Evolutionary conservation across 2,329 filamentous ascomycete genomes (phyloP).

Genomic region (Ascosphaera apis): DNA sequence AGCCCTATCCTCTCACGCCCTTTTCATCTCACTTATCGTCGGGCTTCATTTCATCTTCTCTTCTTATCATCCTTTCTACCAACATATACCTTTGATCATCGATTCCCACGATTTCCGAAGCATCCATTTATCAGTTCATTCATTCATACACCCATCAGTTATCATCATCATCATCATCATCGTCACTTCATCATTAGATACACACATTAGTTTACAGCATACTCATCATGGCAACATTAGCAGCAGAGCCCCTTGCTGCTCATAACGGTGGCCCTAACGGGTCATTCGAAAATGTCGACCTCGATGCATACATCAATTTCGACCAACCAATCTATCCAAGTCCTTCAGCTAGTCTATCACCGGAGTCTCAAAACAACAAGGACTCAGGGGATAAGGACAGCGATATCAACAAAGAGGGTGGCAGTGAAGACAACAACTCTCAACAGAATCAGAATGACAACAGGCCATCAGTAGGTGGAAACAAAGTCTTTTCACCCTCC

Average conservation of each 20-base stretch:
- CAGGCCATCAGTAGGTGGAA: not conserved
- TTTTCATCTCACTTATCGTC: too few species aligned
- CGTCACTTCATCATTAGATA: too few species aligned
- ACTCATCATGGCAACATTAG: not conserved
- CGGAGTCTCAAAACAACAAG: not conserved
- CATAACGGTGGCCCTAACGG: conserved; percentile 11
- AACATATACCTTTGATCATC: too few species aligned
- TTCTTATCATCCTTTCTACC: too few species aligned
- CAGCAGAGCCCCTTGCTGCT: conserved; percentile 7
- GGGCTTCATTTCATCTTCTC: too few species aligned
- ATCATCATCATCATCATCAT: too few species aligned
- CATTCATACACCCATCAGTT: too few species aligned
- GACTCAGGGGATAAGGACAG: too few species aligned
- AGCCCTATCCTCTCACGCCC: too few species aligned
- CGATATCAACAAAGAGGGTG: not conserved
- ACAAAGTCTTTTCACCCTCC: not conserved
- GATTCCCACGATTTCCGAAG: too few species aligned
- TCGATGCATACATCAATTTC: conserved; percentile 25
- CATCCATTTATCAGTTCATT: too few species aligned
- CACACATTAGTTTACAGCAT: too few species aligned
- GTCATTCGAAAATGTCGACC: conserved; percentile 19
- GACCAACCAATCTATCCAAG: conserved; percentile 21
- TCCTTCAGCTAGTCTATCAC: conserved; percentile 6
- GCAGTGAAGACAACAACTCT: not conserved
- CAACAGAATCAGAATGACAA: not conserved